A percentile compares a stretch with the other conserved stretches of the same genome.
phyloP scores from a whole-genome alignment of 169 alveolate genomes.

The Plasmodium malariae region DNA sequence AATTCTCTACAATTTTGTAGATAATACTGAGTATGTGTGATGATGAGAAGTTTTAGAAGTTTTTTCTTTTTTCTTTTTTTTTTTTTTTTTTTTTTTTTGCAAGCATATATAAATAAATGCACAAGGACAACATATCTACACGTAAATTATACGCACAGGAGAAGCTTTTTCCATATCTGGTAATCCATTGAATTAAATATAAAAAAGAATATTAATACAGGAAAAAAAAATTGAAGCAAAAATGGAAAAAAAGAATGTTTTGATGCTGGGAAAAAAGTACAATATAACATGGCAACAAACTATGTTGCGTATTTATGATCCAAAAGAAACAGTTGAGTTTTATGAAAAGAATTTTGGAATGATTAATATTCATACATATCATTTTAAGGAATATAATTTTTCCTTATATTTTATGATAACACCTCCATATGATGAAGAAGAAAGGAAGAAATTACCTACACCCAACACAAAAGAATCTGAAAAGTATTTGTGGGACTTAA shows the following conservation, averaged over 20 bases:
- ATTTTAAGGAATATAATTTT: conserved; percentile 79
- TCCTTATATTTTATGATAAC: conserved; percentile 85
- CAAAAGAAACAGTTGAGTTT: conserved; percentile 83
- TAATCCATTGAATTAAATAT: neutral
- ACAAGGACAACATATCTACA: no score
- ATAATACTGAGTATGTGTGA: no score
- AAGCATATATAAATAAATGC: no score
- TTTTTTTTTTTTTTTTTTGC: no score
- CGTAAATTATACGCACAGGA: no score
- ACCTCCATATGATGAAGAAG: conserved; percentile 81
- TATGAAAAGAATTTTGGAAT: conserved; percentile 85
- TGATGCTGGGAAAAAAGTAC: conserved; percentile 33
- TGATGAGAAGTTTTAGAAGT: no score
- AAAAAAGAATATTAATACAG: neutral
- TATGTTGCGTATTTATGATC: conserved; percentile 87
- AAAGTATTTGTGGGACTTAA: conserved; percentile 83
- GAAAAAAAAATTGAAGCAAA: neutral
- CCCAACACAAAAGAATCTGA: conserved; percentile 80
- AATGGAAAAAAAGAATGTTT: conserved; percentile 13
- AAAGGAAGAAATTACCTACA: conserved; percentile 62
- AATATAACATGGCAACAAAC: conserved; percentile 82
- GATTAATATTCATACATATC: conserved; percentile 80
- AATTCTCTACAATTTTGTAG: no score
- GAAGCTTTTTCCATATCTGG: no score
- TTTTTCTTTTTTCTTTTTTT: no score